Conservation (phyloP, 2,329 filamentous ascomycete species). For the Erysiphe neolycopersici region DNA sequence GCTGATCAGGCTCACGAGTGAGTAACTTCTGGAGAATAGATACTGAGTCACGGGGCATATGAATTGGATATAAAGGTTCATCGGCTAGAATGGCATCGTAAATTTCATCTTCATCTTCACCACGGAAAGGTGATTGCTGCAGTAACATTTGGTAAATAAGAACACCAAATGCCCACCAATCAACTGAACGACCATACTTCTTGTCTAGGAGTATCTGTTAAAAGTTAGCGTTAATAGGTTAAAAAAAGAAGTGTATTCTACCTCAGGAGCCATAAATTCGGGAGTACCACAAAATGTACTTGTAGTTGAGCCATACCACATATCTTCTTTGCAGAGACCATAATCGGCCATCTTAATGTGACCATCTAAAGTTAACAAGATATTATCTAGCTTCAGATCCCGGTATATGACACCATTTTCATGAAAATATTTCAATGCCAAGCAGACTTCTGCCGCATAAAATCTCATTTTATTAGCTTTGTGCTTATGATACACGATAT, state of each 20-base stretch:
- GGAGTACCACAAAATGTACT: constrained; percentile 99
- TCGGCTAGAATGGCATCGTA: constrained; percentile 96
- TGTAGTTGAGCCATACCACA: constrained; percentile 96
- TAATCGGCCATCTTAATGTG: constrained; percentile 99
- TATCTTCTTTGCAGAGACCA: constrained; percentile 96
- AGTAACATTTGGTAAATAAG: constrained; percentile 99
- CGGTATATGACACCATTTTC: constrained; percentile 97
- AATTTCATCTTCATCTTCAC: constrained; percentile 97
- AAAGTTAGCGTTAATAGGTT: constrained; percentile 10
- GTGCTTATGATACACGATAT: neutral
- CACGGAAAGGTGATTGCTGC: constrained; percentile 94
- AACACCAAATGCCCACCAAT: constrained; percentile 99
- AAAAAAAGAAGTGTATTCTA: constrained; percentile 17
- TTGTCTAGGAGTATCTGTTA: constrained; percentile 77
- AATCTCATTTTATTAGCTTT: constrained; percentile 29
- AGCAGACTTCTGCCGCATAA: constrained; percentile 88
- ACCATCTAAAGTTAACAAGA: constrained; percentile 76
- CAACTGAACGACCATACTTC: constrained; percentile 89
- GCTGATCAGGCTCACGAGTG: constrained; percentile 78
- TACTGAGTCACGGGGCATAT: constrained; percentile 94
- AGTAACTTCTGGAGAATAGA: constrained; percentile 94
- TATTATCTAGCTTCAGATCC: constrained; percentile 62
- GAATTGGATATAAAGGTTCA: constrained; percentile 90
- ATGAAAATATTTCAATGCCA: constrained; percentile 97
- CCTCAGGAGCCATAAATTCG: constrained; percentile 97